Percentiles rank a stretch among this genome's conserved stretches.
phyloP scores from a whole-genome alignment of 1,284 basidiomycete genomes.

The Apiotrichum siamense region DNA sequence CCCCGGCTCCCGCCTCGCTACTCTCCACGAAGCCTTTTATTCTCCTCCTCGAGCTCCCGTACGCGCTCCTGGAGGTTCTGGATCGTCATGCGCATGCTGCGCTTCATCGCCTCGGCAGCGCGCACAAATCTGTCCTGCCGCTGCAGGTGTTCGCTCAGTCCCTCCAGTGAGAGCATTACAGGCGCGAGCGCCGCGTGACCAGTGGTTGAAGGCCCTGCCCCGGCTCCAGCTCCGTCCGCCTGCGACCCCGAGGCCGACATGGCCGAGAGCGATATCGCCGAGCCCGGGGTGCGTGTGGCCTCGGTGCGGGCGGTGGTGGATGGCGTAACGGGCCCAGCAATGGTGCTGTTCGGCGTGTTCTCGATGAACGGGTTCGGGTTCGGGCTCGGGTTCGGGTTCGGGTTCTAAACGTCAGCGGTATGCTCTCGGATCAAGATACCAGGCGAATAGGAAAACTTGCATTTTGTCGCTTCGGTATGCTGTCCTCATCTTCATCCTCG shows the following conservation, averaged over 20 bases:
- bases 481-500: background rate
- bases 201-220: too few relatives aligned
- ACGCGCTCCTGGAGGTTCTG: conserved; percentile 29
- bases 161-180: conserved; percentile 21
- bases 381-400: background rate
- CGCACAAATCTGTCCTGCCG: conserved; percentile 36
- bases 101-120: conserved; percentile 37
- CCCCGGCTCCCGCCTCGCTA: too few relatives aligned
- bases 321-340: background rate
- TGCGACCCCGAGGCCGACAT: background rate
- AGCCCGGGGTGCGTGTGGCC: background rate
- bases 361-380: conserved; percentile 6
- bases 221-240: too few relatives aligned
- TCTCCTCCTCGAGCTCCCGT: conserved; percentile 5
- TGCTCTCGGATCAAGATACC: background rate
- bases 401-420: background rate
- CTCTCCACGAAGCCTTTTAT: background rate
- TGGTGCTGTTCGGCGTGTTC: background rate
- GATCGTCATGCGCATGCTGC: conserved; percentile 35
- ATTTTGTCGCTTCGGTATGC: background rate
- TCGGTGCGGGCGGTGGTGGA: background rate
- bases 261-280: background rate
- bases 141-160: conserved; percentile 33
- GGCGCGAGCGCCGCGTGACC: conserved; percentile 27
- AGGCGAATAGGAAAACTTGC: background rate